Evolutionary conservation across 2,329 filamentous ascomycete genomes (phyloP).

Genomic region (Zasmidium cellare): DNA sequence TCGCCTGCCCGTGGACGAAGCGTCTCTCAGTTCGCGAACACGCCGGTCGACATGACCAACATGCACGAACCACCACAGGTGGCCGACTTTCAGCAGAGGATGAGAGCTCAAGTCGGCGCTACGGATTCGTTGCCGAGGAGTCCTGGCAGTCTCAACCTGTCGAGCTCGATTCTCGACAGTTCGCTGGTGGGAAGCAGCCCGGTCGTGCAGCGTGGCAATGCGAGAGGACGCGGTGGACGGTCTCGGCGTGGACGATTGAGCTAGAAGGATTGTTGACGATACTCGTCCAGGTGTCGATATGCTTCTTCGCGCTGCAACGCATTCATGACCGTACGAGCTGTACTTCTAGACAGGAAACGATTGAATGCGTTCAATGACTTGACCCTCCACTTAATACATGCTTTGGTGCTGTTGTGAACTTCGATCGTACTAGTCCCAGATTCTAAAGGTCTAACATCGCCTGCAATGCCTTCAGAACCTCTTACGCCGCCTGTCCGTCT

Average conservation of each 20-base stretch:
- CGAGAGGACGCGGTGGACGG: conserved; percentile 7
- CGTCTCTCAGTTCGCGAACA: conserved; percentile 15
- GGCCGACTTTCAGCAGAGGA: conserved; percentile 29
- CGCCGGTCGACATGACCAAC: conserved; percentile 9
- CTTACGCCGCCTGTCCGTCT: no score
- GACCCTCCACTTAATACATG: no score
- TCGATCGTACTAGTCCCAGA: no score
- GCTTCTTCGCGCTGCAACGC: no score
- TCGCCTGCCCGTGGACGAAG: conserved; percentile 29
- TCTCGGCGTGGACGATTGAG: conserved; percentile 3
- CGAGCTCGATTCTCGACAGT: conserved; percentile 38
- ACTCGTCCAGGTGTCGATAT: background rate
- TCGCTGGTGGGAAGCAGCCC: conserved; percentile 37
- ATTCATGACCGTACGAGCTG: no score
- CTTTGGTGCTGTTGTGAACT: no score
- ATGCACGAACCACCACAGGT: conserved; percentile 9
- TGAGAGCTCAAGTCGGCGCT: conserved; percentile 30
- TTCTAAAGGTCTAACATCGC: no score
- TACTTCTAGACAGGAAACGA: no score
- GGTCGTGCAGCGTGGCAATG: conserved; percentile 29
- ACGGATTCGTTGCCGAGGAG: conserved; percentile 32
- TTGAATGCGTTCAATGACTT: no score
- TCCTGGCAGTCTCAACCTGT: conserved; percentile 34
- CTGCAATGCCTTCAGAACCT: no score
- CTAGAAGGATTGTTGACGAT: background rate